These are phyloP conservation scores for Phytopythium helicoides DNA, from an alignment of 352 stramenopile species.

Conservation along the genomic window DNA sequence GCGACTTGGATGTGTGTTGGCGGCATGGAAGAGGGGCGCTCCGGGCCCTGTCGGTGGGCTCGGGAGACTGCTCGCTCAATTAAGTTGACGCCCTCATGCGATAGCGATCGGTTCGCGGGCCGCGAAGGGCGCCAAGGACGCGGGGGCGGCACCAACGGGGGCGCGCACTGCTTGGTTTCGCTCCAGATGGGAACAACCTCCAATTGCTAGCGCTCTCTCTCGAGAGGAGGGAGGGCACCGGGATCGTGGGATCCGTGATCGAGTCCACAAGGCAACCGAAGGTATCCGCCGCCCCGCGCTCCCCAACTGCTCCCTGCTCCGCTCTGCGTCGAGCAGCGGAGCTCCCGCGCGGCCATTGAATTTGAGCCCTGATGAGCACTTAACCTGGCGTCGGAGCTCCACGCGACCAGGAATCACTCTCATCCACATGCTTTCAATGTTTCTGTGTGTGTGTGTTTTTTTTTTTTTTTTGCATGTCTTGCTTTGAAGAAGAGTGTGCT, in stretches of 20 bases:
- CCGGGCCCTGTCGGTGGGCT: not conserved
- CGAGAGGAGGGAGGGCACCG: constrained; percentile 34
- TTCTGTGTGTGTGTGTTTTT: too few species aligned
- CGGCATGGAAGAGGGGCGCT: constrained; percentile 6
- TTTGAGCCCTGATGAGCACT: constrained; percentile 51
- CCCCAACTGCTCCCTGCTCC: constrained; percentile 10
- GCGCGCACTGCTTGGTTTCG: constrained; percentile 1
- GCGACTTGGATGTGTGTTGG: not conserved
- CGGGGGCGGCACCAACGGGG: constrained; percentile 22
- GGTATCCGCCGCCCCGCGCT: constrained; percentile 52
- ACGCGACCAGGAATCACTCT: constrained; percentile 49
- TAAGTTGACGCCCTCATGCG: constrained; percentile 20
- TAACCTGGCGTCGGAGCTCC: constrained; percentile 36
- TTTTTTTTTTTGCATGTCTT: too few species aligned
- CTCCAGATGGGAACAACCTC: not conserved
- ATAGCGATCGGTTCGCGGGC: constrained; percentile 20
- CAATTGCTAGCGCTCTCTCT: constrained; percentile 56
- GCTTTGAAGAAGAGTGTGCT: too few species aligned
- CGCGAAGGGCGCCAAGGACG: constrained; percentile 11
- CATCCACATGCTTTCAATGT: constrained; percentile 8
- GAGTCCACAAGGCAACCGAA: constrained; percentile 68
- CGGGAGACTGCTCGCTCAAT: constrained; percentile 14
- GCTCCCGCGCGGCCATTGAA: constrained; percentile 2
- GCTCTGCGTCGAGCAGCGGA: not conserved
- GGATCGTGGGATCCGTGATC: constrained; percentile 83